These are phyloP conservation scores for Aquanectria penicillioides DNA, from an alignment of 2,329 filamentous ascomycete species.

Conservation along the genomic window DNA sequence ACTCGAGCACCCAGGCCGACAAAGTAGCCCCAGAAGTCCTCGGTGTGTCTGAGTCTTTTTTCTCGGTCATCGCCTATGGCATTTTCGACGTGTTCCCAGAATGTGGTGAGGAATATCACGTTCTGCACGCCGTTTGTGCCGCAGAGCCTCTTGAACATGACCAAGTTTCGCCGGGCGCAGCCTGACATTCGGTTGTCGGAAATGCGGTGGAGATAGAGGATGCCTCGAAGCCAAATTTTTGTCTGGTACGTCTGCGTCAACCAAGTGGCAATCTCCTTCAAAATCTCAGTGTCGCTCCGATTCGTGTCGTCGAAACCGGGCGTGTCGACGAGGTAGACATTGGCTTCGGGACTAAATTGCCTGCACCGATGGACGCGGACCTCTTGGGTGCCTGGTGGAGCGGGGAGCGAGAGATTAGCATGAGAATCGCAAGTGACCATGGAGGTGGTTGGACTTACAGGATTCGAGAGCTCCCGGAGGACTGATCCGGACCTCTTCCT, in stretches of 20 bases:
- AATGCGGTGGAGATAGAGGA: conserved; percentile 19
- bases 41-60: not conserved
- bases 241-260: conserved; percentile 13
- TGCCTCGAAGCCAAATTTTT: conserved; percentile 6
- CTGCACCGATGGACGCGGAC: not conserved
- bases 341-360: not conserved
- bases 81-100: not conserved
- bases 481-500: not conserved
- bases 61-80: not conserved
- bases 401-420: not conserved
- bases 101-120: not conserved
- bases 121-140: not conserved
- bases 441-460: not conserved
- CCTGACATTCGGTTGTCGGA: conserved; percentile 5
- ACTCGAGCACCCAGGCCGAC: not conserved
- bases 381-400: not conserved
- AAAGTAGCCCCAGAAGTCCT: not conserved
- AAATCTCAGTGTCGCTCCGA: conserved; percentile 12
- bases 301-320: conserved; percentile 23
- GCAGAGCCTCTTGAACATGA: conserved; percentile 7
- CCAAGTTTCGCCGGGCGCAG: not conserved
- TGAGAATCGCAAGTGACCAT: not conserved
- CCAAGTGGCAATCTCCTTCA: conserved; percentile 6
- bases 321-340: conserved; percentile 19
- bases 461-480: not conserved